phyloP scores from a whole-genome alignment of 2,329 filamentous ascomycete genomes.

The Thermothelomyces thermophilus region DNA sequence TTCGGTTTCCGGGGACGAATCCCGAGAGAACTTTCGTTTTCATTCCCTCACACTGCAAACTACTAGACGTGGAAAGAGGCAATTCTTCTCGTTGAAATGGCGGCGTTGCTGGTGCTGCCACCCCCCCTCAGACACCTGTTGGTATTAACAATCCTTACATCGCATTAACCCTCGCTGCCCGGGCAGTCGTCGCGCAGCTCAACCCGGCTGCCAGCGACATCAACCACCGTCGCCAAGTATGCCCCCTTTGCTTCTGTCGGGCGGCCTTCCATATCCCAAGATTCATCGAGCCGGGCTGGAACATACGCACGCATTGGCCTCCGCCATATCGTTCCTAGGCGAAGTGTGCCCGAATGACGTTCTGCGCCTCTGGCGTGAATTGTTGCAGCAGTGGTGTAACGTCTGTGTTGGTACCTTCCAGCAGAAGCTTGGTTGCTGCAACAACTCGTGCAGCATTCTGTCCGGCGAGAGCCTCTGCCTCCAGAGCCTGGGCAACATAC shows the following conservation, averaged over 20 bases:
- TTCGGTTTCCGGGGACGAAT: too few relatives aligned
- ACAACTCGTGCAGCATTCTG: constrained; percentile 74
- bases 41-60: neutral
- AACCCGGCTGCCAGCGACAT: neutral
- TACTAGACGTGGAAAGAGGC: neutral
- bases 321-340: constrained; percentile 38
- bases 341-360: constrained; percentile 73
- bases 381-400: constrained; percentile 63
- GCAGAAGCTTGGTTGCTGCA: constrained; percentile 67
- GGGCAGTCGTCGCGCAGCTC: neutral
- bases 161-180: too few relatives aligned
- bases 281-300: neutral
- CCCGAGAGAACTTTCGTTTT: neutral
- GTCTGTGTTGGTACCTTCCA: constrained; percentile 67
- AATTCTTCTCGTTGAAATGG: neutral
- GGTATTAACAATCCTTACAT: neutral
- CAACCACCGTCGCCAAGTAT: constrained; percentile 4
- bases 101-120: neutral
- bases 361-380: constrained; percentile 73
- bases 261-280: constrained; percentile 4
- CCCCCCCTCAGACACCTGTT: neutral
- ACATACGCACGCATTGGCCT: neutral
- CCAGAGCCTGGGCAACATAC: constrained; percentile 79
- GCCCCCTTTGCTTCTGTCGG: neutral
- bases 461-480: constrained; percentile 83